A percentile compares a stretch with the other conserved stretches of the same genome.
These are phyloP conservation scores for Trichophyton verrucosum DNA, from an alignment of 2,329 filamentous ascomycete genomes.

Conservation along the genomic window DNA sequence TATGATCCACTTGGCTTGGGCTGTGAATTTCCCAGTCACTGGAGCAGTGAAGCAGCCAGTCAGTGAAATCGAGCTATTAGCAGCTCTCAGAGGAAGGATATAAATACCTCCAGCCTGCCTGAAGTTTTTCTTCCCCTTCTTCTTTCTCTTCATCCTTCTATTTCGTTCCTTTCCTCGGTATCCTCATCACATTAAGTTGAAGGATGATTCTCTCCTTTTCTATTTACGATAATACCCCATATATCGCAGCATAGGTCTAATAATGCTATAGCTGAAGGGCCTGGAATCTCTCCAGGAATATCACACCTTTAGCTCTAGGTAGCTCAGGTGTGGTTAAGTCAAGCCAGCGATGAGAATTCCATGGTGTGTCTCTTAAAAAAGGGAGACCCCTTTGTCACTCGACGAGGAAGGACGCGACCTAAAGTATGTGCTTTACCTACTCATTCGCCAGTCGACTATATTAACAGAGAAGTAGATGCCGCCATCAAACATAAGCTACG, in stretches of 20 bases:
- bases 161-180: background rate
- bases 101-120: background rate
- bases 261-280: too few species aligned
- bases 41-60: background rate
- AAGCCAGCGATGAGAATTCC: too few species aligned
- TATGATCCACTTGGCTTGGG: background rate
- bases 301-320: too few species aligned
- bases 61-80: background rate
- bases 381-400: background rate
- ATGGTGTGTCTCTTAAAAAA: background rate
- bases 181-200: background rate
- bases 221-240: too few species aligned
- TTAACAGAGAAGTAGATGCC: too few species aligned
- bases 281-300: too few species aligned
- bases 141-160: background rate
- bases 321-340: too few species aligned
- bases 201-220: too few species aligned
- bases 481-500: too few species aligned
- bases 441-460: too few species aligned
- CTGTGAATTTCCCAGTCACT: background rate
- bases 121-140: background rate
- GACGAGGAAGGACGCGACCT: background rate
- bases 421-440: background rate
- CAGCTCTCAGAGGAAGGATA: background rate
- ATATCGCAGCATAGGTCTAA: too few species aligned